Base-by-base conservation (phyloP, 192 early-diverging fungal species). In the Allomyces macrogynus region DNA sequence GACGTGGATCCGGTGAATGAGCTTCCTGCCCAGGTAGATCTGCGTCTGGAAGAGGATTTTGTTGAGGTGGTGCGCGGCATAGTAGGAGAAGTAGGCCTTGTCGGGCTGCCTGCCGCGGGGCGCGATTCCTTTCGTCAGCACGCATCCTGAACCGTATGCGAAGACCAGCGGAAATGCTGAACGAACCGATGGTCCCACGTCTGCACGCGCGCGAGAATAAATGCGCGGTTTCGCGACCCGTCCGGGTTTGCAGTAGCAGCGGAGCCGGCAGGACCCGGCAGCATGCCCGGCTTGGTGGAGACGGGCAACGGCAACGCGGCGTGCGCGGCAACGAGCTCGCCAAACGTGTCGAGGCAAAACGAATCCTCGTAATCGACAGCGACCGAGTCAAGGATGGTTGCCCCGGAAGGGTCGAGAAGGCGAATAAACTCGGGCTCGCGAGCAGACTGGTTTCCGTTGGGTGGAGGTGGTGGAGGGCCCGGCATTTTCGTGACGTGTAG, bases 41-140 rank as follows among this genome's bases (percentile, higher is more conserved):
- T 84, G 82, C 16, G 82, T 84, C 67, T 84, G 82, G 66, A 84
- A 84, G 11, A 84, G 68, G 32, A 79, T 79, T 70, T 81, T 83
- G 68, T 84, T 84, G 61, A 84, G 70, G 23, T 84, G 77, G 66
- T 69, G 83, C 20, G 82, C 82, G 61, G 76, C 66, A 66, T 83
- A 83, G 66, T 83, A 83, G 32, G 75, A 78, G 67, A 76, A 82
- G 26, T 68, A 71, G 10, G 76, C 77, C 69, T 77, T 78, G 23
- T 78, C 81, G 8, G 82, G 81, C 60, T 81, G 81, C 67, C 81
- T 83, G 62, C 69, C 71, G 7, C 7, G 32, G 3, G 26, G 26
- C 26, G 26, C 26, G 4, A 27, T 27, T 40, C 7, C 32, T 3
- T 40, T 40, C 32, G 32, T 40, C 32, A 40, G 32, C 32, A 8